Conservation (phyloP, 768 basidiomycete species). For the Hebeloma cylindrosporum region DNA sequence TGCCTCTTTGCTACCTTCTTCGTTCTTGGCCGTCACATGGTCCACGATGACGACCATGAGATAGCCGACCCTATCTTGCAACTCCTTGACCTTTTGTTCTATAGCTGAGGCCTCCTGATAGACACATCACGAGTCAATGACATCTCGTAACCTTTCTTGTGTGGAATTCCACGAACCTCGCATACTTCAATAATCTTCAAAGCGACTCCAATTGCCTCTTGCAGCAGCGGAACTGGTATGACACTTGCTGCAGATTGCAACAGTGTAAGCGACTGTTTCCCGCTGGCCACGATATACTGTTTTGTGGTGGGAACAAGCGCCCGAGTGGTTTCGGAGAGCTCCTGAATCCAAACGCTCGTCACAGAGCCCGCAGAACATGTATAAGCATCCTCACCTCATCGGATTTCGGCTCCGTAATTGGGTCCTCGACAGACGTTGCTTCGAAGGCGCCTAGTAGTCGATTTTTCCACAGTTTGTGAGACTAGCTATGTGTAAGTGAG, state of each 20-base stretch:
- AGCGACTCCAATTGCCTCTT: neutral
- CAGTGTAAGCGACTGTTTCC: neutral
- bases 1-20: neutral
- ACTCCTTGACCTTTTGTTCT: slow-evolving; percentile 1
- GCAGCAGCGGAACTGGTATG: neutral
- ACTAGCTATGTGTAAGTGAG: no score
- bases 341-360: no score
- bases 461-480: no score
- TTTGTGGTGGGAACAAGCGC: neutral
- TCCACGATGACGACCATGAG: no score
- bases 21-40: neutral
- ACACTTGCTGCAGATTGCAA: neutral
- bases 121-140: neutral
- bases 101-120: neutral
- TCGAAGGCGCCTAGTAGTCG: no score
- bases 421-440: no score
- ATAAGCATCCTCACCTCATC: no score
- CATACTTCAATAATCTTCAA: neutral
- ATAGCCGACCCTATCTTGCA: neutral
- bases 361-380: no score
- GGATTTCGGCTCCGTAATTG: no score
- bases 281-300: neutral
- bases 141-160: neutral
- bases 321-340: neutral
- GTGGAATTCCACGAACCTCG: no score